Evolutionary conservation across 352 stramenopile genomes (phyloP).

Genomic region (Globisporangium mamillatum): DNA sequence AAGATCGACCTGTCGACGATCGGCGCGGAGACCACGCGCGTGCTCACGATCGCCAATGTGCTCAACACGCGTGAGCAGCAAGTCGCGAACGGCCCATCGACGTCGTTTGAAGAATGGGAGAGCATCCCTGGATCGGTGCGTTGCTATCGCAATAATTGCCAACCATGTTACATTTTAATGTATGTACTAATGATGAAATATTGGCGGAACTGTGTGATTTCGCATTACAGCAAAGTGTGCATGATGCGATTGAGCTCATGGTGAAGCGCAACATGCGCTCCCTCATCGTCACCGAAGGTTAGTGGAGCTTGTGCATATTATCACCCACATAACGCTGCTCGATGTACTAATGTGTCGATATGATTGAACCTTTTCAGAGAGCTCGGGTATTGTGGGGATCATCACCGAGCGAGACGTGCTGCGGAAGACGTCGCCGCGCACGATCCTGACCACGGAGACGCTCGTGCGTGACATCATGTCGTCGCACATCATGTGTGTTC

Average conservation of each 20-base stretch:
- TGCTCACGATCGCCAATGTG: slow-evolving; percentile 75
- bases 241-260: slow-evolving; percentile 76
- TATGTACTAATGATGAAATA: not conserved
- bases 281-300: slow-evolving; percentile 73
- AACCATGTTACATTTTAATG: not conserved
- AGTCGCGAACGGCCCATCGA: slow-evolving; percentile 28
- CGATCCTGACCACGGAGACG: slow-evolving; percentile 44
- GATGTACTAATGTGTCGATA: not conserved
- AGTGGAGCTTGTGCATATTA: not conserved
- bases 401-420: slow-evolving; percentile 82
- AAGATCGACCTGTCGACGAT: slow-evolving; percentile 52
- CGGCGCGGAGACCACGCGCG: slow-evolving; percentile 58
- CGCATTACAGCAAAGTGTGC: slow-evolving; percentile 55
- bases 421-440: slow-evolving; percentile 65
- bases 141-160: not conserved
- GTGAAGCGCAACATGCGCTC: slow-evolving; percentile 77
- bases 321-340: not conserved
- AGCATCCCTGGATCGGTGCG: slow-evolving; percentile 63
- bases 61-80: slow-evolving; percentile 57
- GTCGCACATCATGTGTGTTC: slow-evolving; percentile 85
- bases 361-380: slow-evolving; percentile 24
- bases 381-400: slow-evolving; percentile 72
- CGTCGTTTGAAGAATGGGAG: slow-evolving; percentile 72
- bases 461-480: slow-evolving; percentile 81
- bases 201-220: not conserved